Percentiles rank a stretch among this genome's conserved stretches.
phyloP scores from a whole-genome alignment of 2,329 filamentous ascomycete species.

The Monilinia aucupariae region DNA sequence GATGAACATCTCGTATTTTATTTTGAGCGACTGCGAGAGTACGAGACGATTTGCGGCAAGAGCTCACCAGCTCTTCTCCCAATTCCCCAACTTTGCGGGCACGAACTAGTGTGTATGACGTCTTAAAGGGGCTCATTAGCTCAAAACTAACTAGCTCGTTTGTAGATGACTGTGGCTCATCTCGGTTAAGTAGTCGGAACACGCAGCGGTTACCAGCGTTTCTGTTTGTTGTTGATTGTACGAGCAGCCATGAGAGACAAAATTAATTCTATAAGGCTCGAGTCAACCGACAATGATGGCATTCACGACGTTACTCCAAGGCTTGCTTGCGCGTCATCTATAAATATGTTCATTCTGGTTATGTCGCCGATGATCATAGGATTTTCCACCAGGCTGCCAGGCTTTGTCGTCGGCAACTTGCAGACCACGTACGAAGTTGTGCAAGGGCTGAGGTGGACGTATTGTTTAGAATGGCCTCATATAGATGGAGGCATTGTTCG shows the following conservation, averaged over 20 bases:
- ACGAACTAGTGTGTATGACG: not conserved
- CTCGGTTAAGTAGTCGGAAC: not conserved
- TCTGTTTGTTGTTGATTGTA: not conserved
- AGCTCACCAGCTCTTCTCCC: not conserved
- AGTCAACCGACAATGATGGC: not conserved
- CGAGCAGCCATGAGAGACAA: not conserved
- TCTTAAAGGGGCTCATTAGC: not conserved
- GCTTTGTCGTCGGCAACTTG: not conserved
- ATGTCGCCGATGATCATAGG: not conserved
- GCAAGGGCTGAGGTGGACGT: not conserved
- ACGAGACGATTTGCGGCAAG: not conserved
- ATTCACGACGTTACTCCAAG: conserved; percentile 4
- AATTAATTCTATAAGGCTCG: not conserved
- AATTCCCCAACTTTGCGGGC: not conserved
- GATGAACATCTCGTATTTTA: conserved; percentile 6
- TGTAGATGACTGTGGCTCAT: not conserved
- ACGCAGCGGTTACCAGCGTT: not conserved
- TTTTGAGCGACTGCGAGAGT: not conserved
- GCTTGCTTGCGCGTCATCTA: conserved; percentile 7
- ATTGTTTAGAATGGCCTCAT: not conserved
- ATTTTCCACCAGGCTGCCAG: not conserved
- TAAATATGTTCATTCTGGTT: not conserved
- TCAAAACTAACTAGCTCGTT: not conserved
- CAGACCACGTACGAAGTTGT: not conserved
- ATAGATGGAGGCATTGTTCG: not conserved